Evolutionary conservation across 2,329 filamentous ascomycete species (phyloP).

Genomic region (Aspergillus floridensis): DNA sequence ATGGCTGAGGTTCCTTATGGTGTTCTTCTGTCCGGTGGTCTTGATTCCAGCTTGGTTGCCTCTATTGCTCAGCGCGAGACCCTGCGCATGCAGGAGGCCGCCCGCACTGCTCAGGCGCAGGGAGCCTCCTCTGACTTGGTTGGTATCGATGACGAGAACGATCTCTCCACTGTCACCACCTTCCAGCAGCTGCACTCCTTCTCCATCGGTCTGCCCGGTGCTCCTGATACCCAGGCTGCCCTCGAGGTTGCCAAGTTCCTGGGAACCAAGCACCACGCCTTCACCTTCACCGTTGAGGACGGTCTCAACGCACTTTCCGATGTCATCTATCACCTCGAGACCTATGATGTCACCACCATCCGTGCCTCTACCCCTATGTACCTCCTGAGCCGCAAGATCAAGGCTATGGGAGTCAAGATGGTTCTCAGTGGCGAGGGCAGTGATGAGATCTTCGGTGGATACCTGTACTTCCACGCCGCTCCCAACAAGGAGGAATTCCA

Average conservation of each 20-base stretch:
- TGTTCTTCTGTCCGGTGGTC: slow-evolving; percentile 87
- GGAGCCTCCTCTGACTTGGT: slow-evolving; percentile 63
- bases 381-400: slow-evolving; percentile 95
- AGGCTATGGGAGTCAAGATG: slow-evolving; percentile 99
- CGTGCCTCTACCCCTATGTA: slow-evolving; percentile 99
- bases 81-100: slow-evolving; percentile 66
- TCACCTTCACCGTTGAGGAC: slow-evolving; percentile 97
- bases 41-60: slow-evolving; percentile 93
- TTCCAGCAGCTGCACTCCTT: slow-evolving; percentile 97
- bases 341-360: slow-evolving; percentile 97
- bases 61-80: slow-evolving; percentile 95
- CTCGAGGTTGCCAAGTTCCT: slow-evolving; percentile 93
- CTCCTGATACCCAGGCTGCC: slow-evolving; percentile 88
- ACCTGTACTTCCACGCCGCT: slow-evolving; percentile 96
- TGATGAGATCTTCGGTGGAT: slow-evolving; percentile 97
- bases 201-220: slow-evolving; percentile 91
- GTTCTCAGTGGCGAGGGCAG: slow-evolving; percentile 94
- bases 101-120: slow-evolving; percentile 48
- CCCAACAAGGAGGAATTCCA: slow-evolving; percentile 92
- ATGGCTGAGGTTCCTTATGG: slow-evolving; percentile 99
- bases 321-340: slow-evolving; percentile 97
- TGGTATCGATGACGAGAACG: slow-evolving; percentile 89
- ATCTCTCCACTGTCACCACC: slow-evolving; percentile 83
- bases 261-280: slow-evolving; percentile 95
- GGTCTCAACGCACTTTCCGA: slow-evolving; percentile 94